phyloP scores from a whole-genome alignment of 164 flowering plant genomes.

The Tetracentron sinense region DNA sequence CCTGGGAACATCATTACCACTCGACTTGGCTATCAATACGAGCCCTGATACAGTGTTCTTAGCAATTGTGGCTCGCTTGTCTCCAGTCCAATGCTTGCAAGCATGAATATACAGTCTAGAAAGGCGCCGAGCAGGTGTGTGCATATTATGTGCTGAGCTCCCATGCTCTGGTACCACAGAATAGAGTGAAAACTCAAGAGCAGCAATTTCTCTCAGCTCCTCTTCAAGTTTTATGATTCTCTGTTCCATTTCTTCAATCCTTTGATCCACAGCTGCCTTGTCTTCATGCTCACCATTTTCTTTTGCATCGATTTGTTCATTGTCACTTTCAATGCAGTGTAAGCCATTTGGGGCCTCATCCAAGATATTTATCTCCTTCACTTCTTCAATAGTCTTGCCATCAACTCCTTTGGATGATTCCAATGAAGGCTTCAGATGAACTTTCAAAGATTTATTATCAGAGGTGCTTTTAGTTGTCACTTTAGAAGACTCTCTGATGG shows the following conservation, averaged over 20 bases:
- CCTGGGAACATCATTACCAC: constrained; percentile 96
- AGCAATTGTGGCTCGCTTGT: constrained; percentile 78
- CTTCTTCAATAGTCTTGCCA: constrained; percentile 42
- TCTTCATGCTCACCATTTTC: constrained; percentile 42
- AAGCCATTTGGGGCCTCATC: constrained; percentile 54
- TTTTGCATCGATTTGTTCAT: constrained; percentile 39
- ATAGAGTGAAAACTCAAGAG: constrained; percentile 89
- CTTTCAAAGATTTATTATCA: constrained; percentile 30
- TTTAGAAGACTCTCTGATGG: constrained; percentile 21
- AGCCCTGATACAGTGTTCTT: constrained; percentile 88
- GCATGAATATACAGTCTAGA: constrained; percentile 95
- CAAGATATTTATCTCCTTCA: constrained; percentile 43
- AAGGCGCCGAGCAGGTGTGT: constrained; percentile 96
- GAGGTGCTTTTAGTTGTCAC: constrained; percentile 20
- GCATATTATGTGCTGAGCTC: constrained; percentile 96
- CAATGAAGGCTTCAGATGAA: constrained; percentile 43
- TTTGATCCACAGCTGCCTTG: constrained; percentile 37
- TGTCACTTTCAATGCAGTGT: constrained; percentile 49
- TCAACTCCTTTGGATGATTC: constrained; percentile 68
- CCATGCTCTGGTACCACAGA: constrained; percentile 97
- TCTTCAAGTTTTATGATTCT: constrained; percentile 82
- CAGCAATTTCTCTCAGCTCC: constrained; percentile 94
- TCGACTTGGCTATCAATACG: constrained; percentile 76
- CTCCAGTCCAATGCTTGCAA: constrained; percentile 83
- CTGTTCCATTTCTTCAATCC: constrained; percentile 70